Evolutionary conservation across 2,329 filamentous ascomycete genomes (phyloP), one percentile per base, ranked within the genome.

Genomic region (Pseudonectria foliicola): DNA sequence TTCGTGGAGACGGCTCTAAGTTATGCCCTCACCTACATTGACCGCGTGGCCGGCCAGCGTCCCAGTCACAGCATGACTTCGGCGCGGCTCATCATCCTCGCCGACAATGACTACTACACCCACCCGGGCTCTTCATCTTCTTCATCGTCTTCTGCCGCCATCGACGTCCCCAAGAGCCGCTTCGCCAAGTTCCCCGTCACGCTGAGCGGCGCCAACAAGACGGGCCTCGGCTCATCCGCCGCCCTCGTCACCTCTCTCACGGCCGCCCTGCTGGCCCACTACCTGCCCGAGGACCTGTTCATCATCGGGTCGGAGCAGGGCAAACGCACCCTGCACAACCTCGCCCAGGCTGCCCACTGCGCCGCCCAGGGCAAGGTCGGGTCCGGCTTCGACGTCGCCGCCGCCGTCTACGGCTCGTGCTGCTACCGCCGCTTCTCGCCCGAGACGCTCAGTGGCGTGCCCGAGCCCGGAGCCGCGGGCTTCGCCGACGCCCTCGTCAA

Each of bases 81-180:
- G 4, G 66, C 82, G 21, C 77, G 77, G 11, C 76, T 96, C 58
- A 88, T 85, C 42, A 90, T 98, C 57, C 75, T 96, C 25, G 90
- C 92, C 40, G 88, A 95, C 64, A 89, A 92, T 55, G 86, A 93
- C 66, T 98, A 98, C 73, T 98, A 96, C 68, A 95, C 92, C 4
- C 78, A 60, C 37, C 56, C 67, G 13, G 56, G 59, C 36, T 59
- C 53, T 15, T 53, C 49, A 10, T 37, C 33, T 7, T 33, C 39
- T n/a, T 59, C 18, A 21, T 21, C 18, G 8, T 21, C 18, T 8
- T 8, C 18, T 21, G 18, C 18, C 8, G 18, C 18, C 18, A 8
- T 21, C 18, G 18, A 21, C 8, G 18, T 8, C 13, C 33, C 43
- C 55, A 51, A 46, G 39, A 61, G 51, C 12, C 77, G 78, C 42